phyloP scores from a whole-genome alignment of 768 basidiomycete species.

The Boletus sp. region DNA sequence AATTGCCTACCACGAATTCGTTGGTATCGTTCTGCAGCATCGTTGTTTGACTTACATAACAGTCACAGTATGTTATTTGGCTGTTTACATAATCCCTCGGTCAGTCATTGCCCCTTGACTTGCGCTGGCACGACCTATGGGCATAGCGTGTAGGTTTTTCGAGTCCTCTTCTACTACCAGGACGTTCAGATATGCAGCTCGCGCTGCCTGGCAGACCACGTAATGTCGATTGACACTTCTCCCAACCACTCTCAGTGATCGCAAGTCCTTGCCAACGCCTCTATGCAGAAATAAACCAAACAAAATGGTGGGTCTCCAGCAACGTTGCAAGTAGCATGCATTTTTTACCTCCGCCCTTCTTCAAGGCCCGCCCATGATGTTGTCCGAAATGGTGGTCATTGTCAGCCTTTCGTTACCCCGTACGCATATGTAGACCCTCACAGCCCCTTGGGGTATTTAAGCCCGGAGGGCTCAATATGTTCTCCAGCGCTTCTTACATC shows the following conservation, averaged over 20 bases:
- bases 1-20: conserved; percentile 25
- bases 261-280: too few relatives aligned
- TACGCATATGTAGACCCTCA: not conserved
- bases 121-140: not conserved
- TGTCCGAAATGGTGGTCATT: not conserved
- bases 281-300: not conserved
- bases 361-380: not conserved
- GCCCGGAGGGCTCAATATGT: not conserved
- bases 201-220: not conserved
- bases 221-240: not conserved
- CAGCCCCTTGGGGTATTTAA: conserved; percentile 8
- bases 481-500: not conserved
- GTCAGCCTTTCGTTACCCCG: not conserved
- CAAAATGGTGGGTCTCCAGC: not conserved
- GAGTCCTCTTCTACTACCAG: not conserved
- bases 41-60: not conserved
- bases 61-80: too few relatives aligned
- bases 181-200: not conserved
- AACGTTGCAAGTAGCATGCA: not conserved
- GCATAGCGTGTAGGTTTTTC: not conserved
- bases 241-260: not conserved
- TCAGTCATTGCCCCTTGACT: not conserved
- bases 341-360: conserved; percentile 2
- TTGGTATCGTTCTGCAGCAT: conserved; percentile 8
- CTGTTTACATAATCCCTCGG: not conserved